Evolutionary conservation across 305 asterid genomes (phyloP), one percentile per base, ranked within the genome.

Genomic region (Vinca major): DNA sequence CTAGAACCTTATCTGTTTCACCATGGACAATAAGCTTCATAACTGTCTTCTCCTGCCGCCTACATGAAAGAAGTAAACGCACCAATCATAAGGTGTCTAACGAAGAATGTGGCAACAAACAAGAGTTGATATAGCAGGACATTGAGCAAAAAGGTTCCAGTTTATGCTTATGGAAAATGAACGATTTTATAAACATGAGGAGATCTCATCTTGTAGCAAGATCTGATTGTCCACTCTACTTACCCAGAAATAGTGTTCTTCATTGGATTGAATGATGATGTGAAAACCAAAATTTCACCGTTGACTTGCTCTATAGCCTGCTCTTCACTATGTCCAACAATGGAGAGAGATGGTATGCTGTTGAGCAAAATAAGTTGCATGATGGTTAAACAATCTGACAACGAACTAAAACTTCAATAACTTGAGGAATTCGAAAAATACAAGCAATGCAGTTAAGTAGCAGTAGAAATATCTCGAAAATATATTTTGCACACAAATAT

Each of bases 291-390:
- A 72, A 86, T 50, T 72, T 94, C 99, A 8, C 96, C 96, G 51
- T 79, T 88, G 43, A 88, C 84, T 80, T 89, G 80, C 85, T 91
- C 95, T 75, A 80, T 71, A 62, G 98, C 99, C 76, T 86, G 84
- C 80, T 94, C 96, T 80, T 94, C 98, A 69, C 95, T 86, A 14
- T 82, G 86, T 68, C 99, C 99, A 76, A 91, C 96, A 44, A 88
- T 95, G 56, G 99, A 91, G 47, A 94, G 90, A 62, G 98, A 95
- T 6, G 99, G 99, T 77, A 94, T 94, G 86, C 99, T 94, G 95
- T 70, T 70, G 77, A 82, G 77, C 62, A 82, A 74, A 68, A 80
- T 5, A 51, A 69, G 21, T 54, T 40, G 57, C 26, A 67, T 70
- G 58, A 41, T 40, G 41, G 71, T 69, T 66, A 73, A 62, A 69